Conservation (phyloP, 177 flowering plant genomes). For the Tripterygium wilfordii region DNA sequence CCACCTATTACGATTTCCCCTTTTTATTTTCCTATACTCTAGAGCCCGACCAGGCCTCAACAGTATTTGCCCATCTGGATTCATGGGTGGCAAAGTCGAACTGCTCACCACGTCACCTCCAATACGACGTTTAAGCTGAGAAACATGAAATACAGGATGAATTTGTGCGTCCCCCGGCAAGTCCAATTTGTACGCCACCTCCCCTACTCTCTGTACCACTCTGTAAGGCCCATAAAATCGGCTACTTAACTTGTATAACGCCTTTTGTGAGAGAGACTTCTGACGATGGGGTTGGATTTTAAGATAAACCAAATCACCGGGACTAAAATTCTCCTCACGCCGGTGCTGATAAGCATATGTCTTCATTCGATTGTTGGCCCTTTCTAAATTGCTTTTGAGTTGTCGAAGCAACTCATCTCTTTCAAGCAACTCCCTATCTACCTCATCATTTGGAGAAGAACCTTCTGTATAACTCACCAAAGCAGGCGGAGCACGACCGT, state of each 20-base stretch:
- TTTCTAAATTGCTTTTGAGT: neutral
- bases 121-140: neutral
- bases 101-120: too few relatives aligned
- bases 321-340: neutral
- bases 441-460: neutral
- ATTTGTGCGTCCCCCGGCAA: neutral
- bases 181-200: constrained; percentile 3
- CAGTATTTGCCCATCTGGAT: too few relatives aligned
- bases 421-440: neutral
- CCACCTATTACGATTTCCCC: too few relatives aligned
- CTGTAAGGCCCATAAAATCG: constrained; percentile 3
- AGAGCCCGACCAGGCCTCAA: too few relatives aligned
- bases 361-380: constrained; percentile 2
- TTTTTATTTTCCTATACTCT: too few relatives aligned
- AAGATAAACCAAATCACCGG: neutral
- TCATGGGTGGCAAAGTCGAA: too few relatives aligned
- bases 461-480: too few relatives aligned
- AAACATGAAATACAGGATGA: constrained; percentile 4
- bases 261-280: neutral
- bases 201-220: neutral
- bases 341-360: neutral
- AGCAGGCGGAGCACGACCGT: too few relatives aligned
- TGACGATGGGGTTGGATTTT: constrained; percentile 4
- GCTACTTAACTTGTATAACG: neutral
- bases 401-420: neutral